These are phyloP conservation scores for Ophiostoma australiae DNA, from an alignment of 2,329 filamentous ascomycete species.

Conservation along the genomic window DNA sequence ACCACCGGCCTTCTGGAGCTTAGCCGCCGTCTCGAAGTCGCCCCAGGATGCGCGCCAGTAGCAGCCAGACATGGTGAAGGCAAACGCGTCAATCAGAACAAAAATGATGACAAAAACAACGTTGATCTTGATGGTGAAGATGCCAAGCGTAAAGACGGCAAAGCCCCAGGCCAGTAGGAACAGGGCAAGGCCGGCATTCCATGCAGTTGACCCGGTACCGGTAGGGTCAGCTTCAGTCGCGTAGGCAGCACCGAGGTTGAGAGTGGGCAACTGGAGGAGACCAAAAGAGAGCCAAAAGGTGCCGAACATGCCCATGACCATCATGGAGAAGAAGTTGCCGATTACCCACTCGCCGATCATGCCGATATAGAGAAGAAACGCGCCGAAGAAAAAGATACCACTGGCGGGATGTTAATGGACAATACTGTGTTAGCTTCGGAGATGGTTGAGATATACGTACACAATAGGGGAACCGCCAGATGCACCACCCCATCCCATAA, in stretches of 20 bases:
- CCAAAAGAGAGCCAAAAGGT: constrained; percentile 50
- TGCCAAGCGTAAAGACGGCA: constrained; percentile 47
- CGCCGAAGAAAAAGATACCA: constrained; percentile 23
- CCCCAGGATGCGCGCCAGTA: constrained; percentile 46
- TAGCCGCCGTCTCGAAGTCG: constrained; percentile 39
- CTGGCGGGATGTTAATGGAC: not conserved
- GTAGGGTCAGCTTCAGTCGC: constrained; percentile 41
- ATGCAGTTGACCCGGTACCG: constrained; percentile 41
- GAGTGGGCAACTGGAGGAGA: constrained; percentile 46
- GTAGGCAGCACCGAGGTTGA: constrained; percentile 43
- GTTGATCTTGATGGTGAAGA: constrained; percentile 50
- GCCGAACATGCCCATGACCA: constrained; percentile 48
- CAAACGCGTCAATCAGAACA: constrained; percentile 41
- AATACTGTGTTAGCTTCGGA: not conserved
- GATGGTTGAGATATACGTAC: not conserved
- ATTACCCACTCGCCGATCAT: constrained; percentile 51
- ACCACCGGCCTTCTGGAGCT: constrained; percentile 43
- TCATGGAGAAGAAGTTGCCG: constrained; percentile 49
- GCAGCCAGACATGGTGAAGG: constrained; percentile 44
- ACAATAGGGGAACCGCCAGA: constrained; percentile 20
- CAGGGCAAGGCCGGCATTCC: constrained; percentile 46
- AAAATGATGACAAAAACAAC: constrained; percentile 47
- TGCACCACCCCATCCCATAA: constrained; percentile 22
- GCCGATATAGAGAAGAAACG: constrained; percentile 27
- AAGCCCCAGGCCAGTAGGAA: constrained; percentile 52